A percentile compares a stretch with the other conserved stretches of the same genome.
These are phyloP conservation scores for Inga leiocalycina DNA, from an alignment of 306 rosid genomes.

Conservation along the genomic window DNA sequence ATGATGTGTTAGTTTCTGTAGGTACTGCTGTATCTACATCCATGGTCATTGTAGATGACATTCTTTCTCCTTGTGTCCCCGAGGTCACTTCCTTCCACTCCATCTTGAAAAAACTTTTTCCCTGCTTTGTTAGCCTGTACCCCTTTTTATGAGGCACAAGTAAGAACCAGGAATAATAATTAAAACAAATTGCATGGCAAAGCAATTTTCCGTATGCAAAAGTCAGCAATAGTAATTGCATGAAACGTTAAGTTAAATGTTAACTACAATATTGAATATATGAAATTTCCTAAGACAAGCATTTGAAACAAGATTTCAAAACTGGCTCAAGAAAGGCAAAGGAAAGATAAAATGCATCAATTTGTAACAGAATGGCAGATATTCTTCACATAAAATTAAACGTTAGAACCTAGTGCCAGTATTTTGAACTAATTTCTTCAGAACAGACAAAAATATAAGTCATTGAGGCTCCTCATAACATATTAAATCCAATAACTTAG, in stretches of 20 bases:
- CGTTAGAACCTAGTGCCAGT: neutral
- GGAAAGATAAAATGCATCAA: conserved; percentile 3
- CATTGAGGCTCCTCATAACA: neutral
- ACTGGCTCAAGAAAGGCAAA: conserved; percentile 3
- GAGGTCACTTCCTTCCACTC: conserved; percentile 76
- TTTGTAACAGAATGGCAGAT: neutral
- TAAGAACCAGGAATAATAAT: conserved; percentile 31
- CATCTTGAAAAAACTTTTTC: conserved; percentile 61
- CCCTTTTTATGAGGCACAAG: conserved; percentile 61
- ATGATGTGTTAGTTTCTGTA: conserved; percentile 36
- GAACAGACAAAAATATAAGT: neutral
- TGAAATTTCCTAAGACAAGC: conserved; percentile 11
- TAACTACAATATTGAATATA: conserved; percentile 11
- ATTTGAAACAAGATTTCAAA: conserved; percentile 22
- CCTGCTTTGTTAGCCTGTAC: conserved; percentile 87
- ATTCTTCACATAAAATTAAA: conserved; percentile 3
- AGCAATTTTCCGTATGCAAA: conserved; percentile 19
- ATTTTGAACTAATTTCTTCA: neutral
- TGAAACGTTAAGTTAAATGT: conserved; percentile 3
- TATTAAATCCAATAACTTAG: neutral
- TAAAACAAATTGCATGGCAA: conserved; percentile 21
- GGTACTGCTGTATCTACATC: conserved; percentile 47
- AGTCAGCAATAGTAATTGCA: conserved; percentile 15
- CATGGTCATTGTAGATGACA: conserved; percentile 80
- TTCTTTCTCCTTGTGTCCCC: conserved; percentile 51